Percentiles rank a stretch among this genome's conserved stretches.
These are phyloP conservation scores for Candida pseudoglaebosa DNA, from an alignment of 805 yeast species.

Conservation along the genomic window DNA sequence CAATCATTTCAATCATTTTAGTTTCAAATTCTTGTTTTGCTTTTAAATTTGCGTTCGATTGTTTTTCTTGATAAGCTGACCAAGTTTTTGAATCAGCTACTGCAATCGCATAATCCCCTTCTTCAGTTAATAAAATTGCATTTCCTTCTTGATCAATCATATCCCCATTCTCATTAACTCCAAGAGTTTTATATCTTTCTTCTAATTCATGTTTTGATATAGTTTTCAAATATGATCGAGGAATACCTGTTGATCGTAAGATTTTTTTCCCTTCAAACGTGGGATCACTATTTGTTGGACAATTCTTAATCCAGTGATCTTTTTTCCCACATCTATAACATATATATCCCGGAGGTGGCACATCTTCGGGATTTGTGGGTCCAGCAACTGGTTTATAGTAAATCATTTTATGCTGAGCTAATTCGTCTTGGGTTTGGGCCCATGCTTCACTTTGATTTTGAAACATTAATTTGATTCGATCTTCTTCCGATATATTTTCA, in stretches of 20 bases:
- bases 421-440: conserved; percentile 88
- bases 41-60: conserved; percentile 45
- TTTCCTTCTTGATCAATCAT: conserved; percentile 44
- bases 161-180: conserved; percentile 41
- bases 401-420: conserved; percentile 82
- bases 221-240: conserved; percentile 83
- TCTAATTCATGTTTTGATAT: conserved; percentile 73
- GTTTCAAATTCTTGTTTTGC: conserved; percentile 51
- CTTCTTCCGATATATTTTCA: conserved; percentile 69
- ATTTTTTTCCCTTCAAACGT: conserved; percentile 90
- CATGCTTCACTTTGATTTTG: conserved; percentile 91
- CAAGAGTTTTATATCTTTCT: conserved; percentile 32
- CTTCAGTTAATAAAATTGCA: conserved; percentile 82
- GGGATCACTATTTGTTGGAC: conserved; percentile 93
- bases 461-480: conserved; percentile 84
- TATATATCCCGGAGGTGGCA: conserved; percentile 93
- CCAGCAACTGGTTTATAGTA: conserved; percentile 46
- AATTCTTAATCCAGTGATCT: conserved; percentile 89
- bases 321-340: conserved; percentile 96
- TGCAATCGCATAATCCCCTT: conserved; percentile 94
- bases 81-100: conserved; percentile 90
- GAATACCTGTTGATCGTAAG: conserved; percentile 95
- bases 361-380: conserved; percentile 50
- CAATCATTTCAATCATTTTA: conserved; percentile 27
- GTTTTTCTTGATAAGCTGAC: conserved; percentile 77